Percentiles rank a stretch among this genome's conserved stretches.
phyloP scores from a whole-genome alignment of 306 rosid genomes.

The Dicorynia guianensis region DNA sequence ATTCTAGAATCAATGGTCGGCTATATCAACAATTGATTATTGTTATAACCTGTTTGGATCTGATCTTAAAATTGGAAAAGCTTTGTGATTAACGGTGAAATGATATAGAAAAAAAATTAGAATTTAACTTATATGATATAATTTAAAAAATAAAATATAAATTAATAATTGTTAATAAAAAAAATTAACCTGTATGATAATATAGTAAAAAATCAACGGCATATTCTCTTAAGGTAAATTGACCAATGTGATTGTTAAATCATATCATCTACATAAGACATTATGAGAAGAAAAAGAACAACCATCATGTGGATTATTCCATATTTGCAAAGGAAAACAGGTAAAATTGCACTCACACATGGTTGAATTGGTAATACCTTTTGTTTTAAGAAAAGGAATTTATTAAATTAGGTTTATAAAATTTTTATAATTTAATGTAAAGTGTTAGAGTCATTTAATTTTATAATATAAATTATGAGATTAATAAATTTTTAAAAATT shows the following conservation, averaged over 20 bases:
- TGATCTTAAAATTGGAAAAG: constrained; percentile 30
- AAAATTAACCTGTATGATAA: too few relatives aligned
- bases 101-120: neutral
- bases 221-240: neutral
- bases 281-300: neutral
- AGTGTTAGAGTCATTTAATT: too few relatives aligned
- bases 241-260: constrained; percentile 6
- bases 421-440: too few relatives aligned
- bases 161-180: too few relatives aligned
- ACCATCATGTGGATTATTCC: constrained; percentile 18
- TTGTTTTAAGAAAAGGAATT: too few relatives aligned
- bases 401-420: too few relatives aligned
- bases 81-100: constrained; percentile 30
- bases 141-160: too few relatives aligned
- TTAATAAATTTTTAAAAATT: too few relatives aligned
- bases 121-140: too few relatives aligned
- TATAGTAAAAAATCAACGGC: neutral
- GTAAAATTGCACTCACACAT: constrained; percentile 3
- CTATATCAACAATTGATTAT: constrained; percentile 27
- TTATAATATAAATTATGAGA: too few relatives aligned
- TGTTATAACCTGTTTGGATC: constrained; percentile 15
- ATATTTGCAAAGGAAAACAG: constrained; percentile 29
- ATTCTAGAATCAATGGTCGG: constrained; percentile 49
- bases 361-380: too few relatives aligned
- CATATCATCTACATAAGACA: neutral